phyloP scores from a whole-genome alignment of 1,139 yeast genomes.

The Magnusiomyces tetraspermus region DNA sequence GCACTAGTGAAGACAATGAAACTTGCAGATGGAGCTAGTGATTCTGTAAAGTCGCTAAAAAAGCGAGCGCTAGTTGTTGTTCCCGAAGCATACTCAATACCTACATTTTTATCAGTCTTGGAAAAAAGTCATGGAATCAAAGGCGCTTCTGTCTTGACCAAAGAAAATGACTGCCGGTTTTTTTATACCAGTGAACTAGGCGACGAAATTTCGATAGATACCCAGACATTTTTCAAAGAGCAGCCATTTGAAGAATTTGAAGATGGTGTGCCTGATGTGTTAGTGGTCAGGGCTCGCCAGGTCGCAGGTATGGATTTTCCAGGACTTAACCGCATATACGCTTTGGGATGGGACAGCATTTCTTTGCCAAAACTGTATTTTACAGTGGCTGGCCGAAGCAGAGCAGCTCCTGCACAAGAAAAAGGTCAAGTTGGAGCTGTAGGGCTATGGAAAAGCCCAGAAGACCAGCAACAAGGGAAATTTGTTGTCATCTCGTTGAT shows the following conservation, averaged over 20 bases:
- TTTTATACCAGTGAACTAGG: background rate
- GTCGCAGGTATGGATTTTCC: slow-evolving; percentile 16
- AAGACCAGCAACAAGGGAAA: slow-evolving; percentile 7
- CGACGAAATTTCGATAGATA: background rate
- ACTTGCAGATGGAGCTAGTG: background rate
- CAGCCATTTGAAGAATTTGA: background rate
- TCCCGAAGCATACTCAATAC: slow-evolving; percentile 12
- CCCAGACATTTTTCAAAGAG: slow-evolving; percentile 6
- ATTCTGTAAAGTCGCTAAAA: background rate
- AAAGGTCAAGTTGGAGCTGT: background rate
- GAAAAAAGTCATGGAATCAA: slow-evolving; percentile 2
- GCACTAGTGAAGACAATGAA: slow-evolving; percentile 8
- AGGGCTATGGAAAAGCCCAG: slow-evolving; percentile 2
- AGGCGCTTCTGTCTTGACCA: slow-evolving; percentile 1
- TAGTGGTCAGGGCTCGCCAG: slow-evolving; percentile 9
- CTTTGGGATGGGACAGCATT: slow-evolving; percentile 16
- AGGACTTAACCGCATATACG: slow-evolving; percentile 14
- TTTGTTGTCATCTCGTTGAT: slow-evolving; percentile 11
- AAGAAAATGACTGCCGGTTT: slow-evolving; percentile 4
- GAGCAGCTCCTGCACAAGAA: slow-evolving; percentile 6
- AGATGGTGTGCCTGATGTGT: slow-evolving; percentile 6
- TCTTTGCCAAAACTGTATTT: slow-evolving; percentile 9
- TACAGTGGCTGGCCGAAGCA: slow-evolving; percentile 11
- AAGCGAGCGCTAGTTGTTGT: slow-evolving; percentile 9
- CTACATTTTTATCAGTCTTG: slow-evolving; percentile 3